Conservation (phyloP, 495 filamentous ascomycete genomes). For the Bathelium albidoporum region DNA sequence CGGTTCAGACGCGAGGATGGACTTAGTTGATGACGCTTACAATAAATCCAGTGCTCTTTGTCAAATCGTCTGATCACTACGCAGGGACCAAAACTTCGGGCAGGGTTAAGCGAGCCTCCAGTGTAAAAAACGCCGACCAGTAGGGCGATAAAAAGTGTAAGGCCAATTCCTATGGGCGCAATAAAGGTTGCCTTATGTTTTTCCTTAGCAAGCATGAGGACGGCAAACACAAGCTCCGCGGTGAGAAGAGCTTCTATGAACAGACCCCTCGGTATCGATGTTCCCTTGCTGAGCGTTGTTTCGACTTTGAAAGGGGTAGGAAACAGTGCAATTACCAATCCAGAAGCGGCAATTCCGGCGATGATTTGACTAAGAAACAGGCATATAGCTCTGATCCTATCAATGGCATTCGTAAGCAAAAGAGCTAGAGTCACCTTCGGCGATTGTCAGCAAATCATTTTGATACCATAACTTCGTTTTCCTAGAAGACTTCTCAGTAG, state of each 20-base stretch:
- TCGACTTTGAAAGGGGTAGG: conserved; percentile 51
- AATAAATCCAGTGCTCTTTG: conserved; percentile 63
- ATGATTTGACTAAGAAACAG: conserved; percentile 47
- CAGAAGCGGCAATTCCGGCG: conserved; percentile 49
- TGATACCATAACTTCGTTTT: conserved; percentile 2
- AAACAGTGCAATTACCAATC: conserved; percentile 51
- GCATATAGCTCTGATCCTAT: conserved; percentile 38
- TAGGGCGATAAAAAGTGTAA: conserved; percentile 9
- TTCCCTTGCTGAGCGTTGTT: conserved; percentile 47
- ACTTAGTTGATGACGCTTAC: not conserved
- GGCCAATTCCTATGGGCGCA: conserved; percentile 68
- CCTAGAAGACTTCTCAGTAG: not conserved
- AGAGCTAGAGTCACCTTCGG: conserved; percentile 48
- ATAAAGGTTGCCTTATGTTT: conserved; percentile 73
- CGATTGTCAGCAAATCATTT: conserved; percentile 3
- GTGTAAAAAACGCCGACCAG: conserved; percentile 56
- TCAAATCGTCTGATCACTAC: conserved; percentile 56
- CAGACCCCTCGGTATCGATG: conserved; percentile 54
- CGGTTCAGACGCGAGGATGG: conserved; percentile 3
- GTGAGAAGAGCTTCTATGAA: conserved; percentile 79
- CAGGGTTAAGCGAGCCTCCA: conserved; percentile 63
- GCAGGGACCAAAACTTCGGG: conserved; percentile 60
- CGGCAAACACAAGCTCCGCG: conserved; percentile 61
- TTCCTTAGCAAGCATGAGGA: conserved; percentile 76
- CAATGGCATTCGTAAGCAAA: conserved; percentile 46